phyloP scores from a whole-genome alignment of 192 early-diverging fungal species.

The Coemansia sp. region DNA sequence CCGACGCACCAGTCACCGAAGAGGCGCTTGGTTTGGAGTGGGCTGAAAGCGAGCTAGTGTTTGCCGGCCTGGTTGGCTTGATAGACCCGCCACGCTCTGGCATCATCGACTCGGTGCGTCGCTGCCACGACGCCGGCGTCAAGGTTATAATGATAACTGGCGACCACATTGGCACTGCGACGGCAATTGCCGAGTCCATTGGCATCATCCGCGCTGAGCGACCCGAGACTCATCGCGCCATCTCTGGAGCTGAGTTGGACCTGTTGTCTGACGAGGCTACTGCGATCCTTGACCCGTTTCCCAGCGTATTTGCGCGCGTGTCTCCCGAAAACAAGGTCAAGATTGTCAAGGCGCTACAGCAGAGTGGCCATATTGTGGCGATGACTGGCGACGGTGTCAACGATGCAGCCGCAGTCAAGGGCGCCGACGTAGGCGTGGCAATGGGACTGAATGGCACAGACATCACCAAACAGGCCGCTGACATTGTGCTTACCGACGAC shows the following conservation, averaged over 20 bases:
- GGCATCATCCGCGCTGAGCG: slow-evolving; percentile 77
- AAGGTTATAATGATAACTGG: slow-evolving; percentile 98
- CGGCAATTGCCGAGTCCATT: slow-evolving; percentile 88
- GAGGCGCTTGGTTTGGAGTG: slow-evolving; percentile 50
- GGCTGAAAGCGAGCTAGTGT: slow-evolving; percentile 73
- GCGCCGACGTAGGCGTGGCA: slow-evolving; percentile 94
- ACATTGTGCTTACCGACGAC: slow-evolving; percentile 94
- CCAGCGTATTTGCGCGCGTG: slow-evolving; percentile 96
- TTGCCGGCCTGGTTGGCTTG: slow-evolving; percentile 90
- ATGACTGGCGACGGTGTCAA: slow-evolving; percentile 99
- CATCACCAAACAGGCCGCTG: slow-evolving; percentile 98
- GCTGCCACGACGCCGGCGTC: slow-evolving; percentile 92
- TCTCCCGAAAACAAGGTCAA: slow-evolving; percentile 96
- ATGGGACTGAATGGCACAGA: slow-evolving; percentile 98
- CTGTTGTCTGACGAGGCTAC: slow-evolving; percentile 89
- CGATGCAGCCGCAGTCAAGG: slow-evolving; percentile 96
- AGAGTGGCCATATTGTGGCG: slow-evolving; percentile 71
- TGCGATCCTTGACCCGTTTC: slow-evolving; percentile 80
- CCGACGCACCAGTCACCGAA: slow-evolving; percentile 52
- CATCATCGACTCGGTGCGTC: slow-evolving; percentile 77
- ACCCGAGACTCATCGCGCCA: slow-evolving; percentile 66
- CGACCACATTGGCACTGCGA: slow-evolving; percentile 92
- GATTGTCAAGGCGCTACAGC: slow-evolving; percentile 91
- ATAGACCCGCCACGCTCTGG: slow-evolving; percentile 91
- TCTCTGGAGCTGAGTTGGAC: slow-evolving; percentile 89